Base-by-base conservation (phyloP, 768 basidiomycete genomes). In the Sporobolomyces phaffii region DNA sequence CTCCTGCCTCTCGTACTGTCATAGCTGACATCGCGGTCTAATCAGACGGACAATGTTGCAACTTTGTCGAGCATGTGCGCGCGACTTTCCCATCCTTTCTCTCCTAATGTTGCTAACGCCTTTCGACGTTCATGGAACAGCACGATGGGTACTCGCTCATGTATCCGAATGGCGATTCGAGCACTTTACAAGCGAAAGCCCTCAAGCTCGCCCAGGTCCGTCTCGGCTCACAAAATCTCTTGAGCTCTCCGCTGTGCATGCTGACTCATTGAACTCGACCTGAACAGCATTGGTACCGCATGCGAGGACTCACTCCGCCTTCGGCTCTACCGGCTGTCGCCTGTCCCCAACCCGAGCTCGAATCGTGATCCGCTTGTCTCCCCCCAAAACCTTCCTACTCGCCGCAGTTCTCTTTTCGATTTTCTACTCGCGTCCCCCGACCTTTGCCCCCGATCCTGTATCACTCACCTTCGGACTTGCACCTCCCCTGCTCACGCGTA, bases 61-160 rank as follows among this genome's bases (percentile, higher is more conserved):
- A 72, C 54, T 72, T 48, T 29, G 50, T 72, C 53, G 57, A 43
- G 14, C 70, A 72, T 33, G 70, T 72, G n/a, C n/a, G n/a, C n/a
- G n/a, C n/a, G 13, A 28, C 53, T 44, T 15, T 4, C 14, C 3
- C 20, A 15, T 43, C 6, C 8, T n/a, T 36, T 22, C 26, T 31
- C 2, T 43, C 44, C 9, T 9, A 2, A 18, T 28, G 5, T n/a
- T 2, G 0, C 36, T 34, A 18, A 26, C 17, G 18, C 34, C 31
- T 31, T 22, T 41, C 22, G 4, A 47, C 26, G 9, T 29, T 40
- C 18, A 6, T 48, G 17, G 0, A 20, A 2, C 59, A 73, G 65
- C 70, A 70, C 59, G 72, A 73, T 53, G 72, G 72, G 7, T 73
- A 73, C 63, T 41, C 65, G 10, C 61, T 73, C 5, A 29, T 60